Conservation (phyloP, 306 rosid genomes). For the Amphicarpaea edgeworthii region DNA sequence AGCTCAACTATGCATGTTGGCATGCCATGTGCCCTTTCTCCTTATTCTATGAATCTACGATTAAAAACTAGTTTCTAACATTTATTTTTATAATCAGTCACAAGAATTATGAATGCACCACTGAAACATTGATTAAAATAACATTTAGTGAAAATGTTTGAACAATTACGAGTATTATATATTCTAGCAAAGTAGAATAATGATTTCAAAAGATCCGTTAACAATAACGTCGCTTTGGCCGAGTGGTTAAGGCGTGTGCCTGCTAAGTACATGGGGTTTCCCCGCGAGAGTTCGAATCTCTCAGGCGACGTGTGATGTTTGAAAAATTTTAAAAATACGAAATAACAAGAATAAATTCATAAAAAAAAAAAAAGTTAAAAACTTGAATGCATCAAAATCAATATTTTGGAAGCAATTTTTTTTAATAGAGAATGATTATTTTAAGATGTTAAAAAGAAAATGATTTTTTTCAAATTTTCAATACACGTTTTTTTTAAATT, state of each 20-base stretch:
- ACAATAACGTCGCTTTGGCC: conserved; percentile 69
- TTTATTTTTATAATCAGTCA: background rate
- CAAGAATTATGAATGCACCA: background rate
- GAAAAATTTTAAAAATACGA: too few relatives aligned
- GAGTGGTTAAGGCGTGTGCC: conserved; percentile 94
- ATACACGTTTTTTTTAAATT: too few relatives aligned
- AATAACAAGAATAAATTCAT: too few relatives aligned
- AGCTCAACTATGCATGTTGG: background rate
- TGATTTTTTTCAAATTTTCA: too few relatives aligned
- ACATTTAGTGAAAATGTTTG: background rate
- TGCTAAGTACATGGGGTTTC: conserved; percentile 85
- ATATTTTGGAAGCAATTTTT: too few relatives aligned
- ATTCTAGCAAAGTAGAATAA: too few relatives aligned
- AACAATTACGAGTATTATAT: too few relatives aligned
- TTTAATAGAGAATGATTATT: too few relatives aligned
- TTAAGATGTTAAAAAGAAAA: too few relatives aligned
- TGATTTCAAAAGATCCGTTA: too few relatives aligned
- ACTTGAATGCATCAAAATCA: too few relatives aligned
- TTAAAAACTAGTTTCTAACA: background rate
- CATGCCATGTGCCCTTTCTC: background rate
- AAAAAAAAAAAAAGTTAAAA: too few relatives aligned
- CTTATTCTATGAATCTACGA: background rate
- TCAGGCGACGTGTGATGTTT: conserved; percentile 57
- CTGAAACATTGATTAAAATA: background rate
- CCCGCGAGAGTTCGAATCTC: conserved; percentile 92